phyloP scores from a whole-genome alignment of 805 yeast genomes.

The Kuraishia hungarica region DNA sequence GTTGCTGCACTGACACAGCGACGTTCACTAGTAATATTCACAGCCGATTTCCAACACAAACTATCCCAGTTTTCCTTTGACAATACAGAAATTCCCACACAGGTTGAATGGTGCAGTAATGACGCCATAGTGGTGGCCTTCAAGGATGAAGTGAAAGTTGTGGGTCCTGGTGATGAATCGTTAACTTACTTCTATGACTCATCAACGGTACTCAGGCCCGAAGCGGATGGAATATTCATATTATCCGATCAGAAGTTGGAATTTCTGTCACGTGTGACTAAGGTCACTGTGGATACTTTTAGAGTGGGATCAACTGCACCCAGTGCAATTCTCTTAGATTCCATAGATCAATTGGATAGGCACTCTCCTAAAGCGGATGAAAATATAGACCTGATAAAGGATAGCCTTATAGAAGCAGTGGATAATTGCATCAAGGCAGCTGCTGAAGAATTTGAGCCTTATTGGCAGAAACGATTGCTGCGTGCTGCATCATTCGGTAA shows the following conservation, averaged over 20 bases:
- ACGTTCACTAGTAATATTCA: constrained; percentile 39
- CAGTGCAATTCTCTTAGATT: constrained; percentile 74
- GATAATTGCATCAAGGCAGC: constrained; percentile 68
- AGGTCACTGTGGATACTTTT: constrained; percentile 51
- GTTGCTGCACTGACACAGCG: constrained; percentile 35
- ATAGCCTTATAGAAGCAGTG: constrained; percentile 49
- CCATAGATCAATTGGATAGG: constrained; percentile 54
- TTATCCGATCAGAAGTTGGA: constrained; percentile 51
- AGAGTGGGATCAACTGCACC: constrained; percentile 80
- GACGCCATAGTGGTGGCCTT: constrained; percentile 63
- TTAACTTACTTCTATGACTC: constrained; percentile 43
- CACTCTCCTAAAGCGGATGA: constrained; percentile 80
- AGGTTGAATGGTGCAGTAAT: constrained; percentile 76
- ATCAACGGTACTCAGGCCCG: constrained; percentile 37
- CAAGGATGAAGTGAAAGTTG: constrained; percentile 54
- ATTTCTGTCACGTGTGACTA: constrained; percentile 55
- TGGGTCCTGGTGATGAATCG: constrained; percentile 62
- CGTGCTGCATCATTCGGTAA: constrained; percentile 87
- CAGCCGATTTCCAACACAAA: constrained; percentile 34
- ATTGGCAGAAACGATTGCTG: constrained; percentile 72
- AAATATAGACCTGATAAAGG: constrained; percentile 49
- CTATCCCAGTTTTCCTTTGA: constrained; percentile 34
- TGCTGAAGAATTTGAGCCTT: constrained; percentile 64
- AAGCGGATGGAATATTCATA: constrained; percentile 63
- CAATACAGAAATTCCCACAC: constrained; percentile 26